Evolutionary conservation across 225 moss, liverwort and hornwort species (phyloP), one percentile per base, ranked within the genome.

Genomic region (Thuidium tamariscinum): DNA sequence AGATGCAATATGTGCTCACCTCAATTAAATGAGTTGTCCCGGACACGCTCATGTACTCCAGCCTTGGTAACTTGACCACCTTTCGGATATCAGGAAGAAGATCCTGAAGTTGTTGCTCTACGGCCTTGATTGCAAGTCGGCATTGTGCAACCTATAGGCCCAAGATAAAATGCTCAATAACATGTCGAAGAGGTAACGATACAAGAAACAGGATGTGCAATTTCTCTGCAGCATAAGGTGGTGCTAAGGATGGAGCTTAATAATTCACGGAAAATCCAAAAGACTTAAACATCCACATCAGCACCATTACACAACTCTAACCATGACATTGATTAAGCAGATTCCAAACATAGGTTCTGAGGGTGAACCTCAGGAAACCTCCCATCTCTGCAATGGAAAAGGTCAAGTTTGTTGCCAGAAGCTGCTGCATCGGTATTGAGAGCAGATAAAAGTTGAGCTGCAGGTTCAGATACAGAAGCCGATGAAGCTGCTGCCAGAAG

Each of bases 401-500:
- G 93, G 82, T 93, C 96, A 29, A 96, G 91, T 83, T 95, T 97
- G 88, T 97, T 95, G 82, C 95, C 96, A 57, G 91, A 88, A 73
- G 91, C 89, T 83, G 97, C 99, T 76, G 96, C 97, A 76, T 96
- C 96, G 34, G 89, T 90, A 80, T 97, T 95, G 18, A 99, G 89
- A 48, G 93, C 92, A 68, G 97, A 96, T 79, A 99, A 88, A 63
- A 99, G 93, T 65, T 92, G 91, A 78, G 92, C 91, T 32, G 99
- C 97, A 76, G 96, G 96, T 86, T 95, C 93, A 79, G 92, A 94
- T 29, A 99, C 88, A 16, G 91, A 86, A 83, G 89, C 78, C 57
- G 99, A 95, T 46, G 96, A 95, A 75, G 96, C 93, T 37, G 97
- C 93, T 70, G 93, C 94, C 85, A 96, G 69, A 54, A 99, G 94